Conservation (phyloP, 371 early-diverging fungal species). For the Rhizopus microsporus region DNA sequence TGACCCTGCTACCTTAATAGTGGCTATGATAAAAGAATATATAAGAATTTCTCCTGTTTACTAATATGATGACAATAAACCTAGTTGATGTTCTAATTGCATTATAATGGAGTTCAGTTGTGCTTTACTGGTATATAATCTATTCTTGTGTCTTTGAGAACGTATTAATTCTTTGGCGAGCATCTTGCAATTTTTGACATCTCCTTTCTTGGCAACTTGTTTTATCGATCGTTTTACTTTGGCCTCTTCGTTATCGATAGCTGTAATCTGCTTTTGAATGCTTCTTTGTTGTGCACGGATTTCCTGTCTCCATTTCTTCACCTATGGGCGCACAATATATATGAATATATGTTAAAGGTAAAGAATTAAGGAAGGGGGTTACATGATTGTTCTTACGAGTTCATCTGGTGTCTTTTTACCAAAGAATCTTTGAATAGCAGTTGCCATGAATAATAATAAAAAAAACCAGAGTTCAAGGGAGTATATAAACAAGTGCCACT, state of each 20-base stretch:
- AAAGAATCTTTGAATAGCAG: conserved; percentile 60
- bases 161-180: conserved; percentile 88
- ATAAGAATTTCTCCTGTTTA: neutral
- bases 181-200: conserved; percentile 72
- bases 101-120: conserved; percentile 90
- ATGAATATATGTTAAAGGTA: neutral
- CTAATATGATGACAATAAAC: conserved; percentile 40
- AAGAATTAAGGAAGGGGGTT: neutral
- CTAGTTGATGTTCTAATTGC: conserved; percentile 89
- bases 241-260: conserved; percentile 80
- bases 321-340: conserved; percentile 41
- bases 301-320: conserved; percentile 87
- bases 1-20: conserved; percentile 85
- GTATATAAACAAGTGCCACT: neutral
- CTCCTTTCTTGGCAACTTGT: conserved; percentile 86
- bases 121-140: conserved; percentile 87
- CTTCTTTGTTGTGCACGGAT: conserved; percentile 86
- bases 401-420: conserved; percentile 68
- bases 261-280: conserved; percentile 83
- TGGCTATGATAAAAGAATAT: conserved; percentile 46
- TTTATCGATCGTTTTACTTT: conserved; percentile 83
- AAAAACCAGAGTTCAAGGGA: conserved; percentile 3
- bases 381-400: conserved; percentile 39
- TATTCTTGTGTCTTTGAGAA: conserved; percentile 76
- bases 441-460: conserved; percentile 30